Evolutionary conservation across 1,284 basidiomycete genomes (phyloP).

Genomic region (Ustilago sp.): DNA sequence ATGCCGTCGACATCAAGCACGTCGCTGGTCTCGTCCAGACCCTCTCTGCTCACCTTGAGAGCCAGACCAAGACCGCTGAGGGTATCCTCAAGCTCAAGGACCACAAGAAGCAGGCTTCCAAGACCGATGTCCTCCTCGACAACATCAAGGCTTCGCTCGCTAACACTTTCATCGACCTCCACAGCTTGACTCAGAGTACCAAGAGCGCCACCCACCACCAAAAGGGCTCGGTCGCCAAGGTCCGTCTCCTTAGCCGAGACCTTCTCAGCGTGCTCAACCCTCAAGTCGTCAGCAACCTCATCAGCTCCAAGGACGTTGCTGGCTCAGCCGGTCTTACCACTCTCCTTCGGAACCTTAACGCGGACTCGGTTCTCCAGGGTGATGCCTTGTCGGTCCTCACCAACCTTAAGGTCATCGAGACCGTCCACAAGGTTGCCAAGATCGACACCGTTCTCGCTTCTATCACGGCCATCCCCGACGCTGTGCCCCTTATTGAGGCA

Average conservation of each 20-base stretch:
- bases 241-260: not conserved
- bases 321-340: constrained; percentile 14
- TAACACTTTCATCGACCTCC: constrained; percentile 8
- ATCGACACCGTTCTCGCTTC: constrained; percentile 18
- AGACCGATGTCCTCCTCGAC: constrained; percentile 13
- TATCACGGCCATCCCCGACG: constrained; percentile 8
- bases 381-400: constrained; percentile 19
- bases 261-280: not conserved
- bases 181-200: not conserved
- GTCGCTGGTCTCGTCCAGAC: constrained; percentile 34
- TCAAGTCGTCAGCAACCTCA: not conserved
- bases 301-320: constrained; percentile 5
- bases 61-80: constrained; percentile 16
- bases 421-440: constrained; percentile 19
- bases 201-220: not conserved
- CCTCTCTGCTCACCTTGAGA: constrained; percentile 32
- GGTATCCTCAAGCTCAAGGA: constrained; percentile 20
- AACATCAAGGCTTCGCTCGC: constrained; percentile 11
- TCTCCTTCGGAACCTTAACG: constrained; percentile 10
- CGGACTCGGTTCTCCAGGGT: constrained; percentile 14
- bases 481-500: constrained; percentile 16
- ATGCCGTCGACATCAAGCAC: constrained; percentile 25
- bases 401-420: constrained; percentile 16
- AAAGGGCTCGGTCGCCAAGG: not conserved
- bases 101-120: constrained; percentile 7